These are phyloP conservation scores for Myxozyma monticola DNA, from an alignment of 805 yeast species.

Conservation along the genomic window DNA sequence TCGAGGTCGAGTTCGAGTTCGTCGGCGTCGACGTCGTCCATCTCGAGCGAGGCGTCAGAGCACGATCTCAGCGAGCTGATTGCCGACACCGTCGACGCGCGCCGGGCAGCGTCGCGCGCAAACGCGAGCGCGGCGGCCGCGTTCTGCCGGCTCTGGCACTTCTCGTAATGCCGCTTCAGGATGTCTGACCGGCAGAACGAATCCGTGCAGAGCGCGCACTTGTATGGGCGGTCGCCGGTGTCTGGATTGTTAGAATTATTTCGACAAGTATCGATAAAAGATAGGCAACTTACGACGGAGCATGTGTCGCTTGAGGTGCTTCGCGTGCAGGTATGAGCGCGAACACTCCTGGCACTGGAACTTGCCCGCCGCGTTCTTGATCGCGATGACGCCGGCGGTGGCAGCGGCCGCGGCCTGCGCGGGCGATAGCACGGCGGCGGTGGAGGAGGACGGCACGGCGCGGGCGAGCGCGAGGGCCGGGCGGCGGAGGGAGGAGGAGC, in stretches of 20 bases:
- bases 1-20: slow-evolving; percentile 3
- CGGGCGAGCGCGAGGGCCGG: slow-evolving; percentile 3
- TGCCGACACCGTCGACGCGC: not conserved
- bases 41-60: too few relatives aligned
- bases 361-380: slow-evolving; percentile 53
- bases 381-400: slow-evolving; percentile 12
- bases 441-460: not conserved
- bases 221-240: slow-evolving; percentile 82
- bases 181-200: slow-evolving; percentile 63
- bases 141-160: slow-evolving; percentile 32
- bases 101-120: slow-evolving; percentile 1
- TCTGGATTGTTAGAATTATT: slow-evolving; percentile 33
- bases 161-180: slow-evolving; percentile 61
- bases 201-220: slow-evolving; percentile 70
- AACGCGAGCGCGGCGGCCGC: too few relatives aligned
- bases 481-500: slow-evolving; percentile 1
- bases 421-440: slow-evolving; percentile 1
- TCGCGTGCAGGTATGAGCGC: slow-evolving; percentile 46
- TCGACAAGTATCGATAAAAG: not conserved
- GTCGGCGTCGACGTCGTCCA: not conserved
- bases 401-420: slow-evolving; percentile 20
- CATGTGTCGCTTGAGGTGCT: slow-evolving; percentile 79
- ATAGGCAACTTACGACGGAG: slow-evolving; percentile 51
- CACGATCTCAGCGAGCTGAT: too few relatives aligned
- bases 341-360: slow-evolving; percentile 35